Evolutionary conservation across 352 stramenopile genomes (phyloP), one percentile per base, ranked within the genome.

Genomic region (Proteromonas lacertae): DNA sequence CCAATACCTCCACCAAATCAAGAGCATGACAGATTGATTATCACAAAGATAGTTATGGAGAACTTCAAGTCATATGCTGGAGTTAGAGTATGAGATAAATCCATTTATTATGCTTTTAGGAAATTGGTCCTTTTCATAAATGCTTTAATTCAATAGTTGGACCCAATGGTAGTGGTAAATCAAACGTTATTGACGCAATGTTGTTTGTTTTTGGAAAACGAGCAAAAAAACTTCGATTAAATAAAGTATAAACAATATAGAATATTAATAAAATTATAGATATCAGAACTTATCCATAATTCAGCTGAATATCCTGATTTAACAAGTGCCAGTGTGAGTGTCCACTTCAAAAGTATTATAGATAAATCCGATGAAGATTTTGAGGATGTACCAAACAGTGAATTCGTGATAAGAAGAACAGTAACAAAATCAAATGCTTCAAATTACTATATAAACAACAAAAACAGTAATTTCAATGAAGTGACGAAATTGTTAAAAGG

Each of bases 21-120:
- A 62, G 44, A 67, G n/a, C n/a, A n/a, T n/a, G n/a, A n/a, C n/a
- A n/a, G 79, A 1, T 54, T 92, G 5, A 83, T 93, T 66, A 93
- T 93, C 52, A 88, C 68, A 6, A 90, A 89, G 56, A 90, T 94
- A 66, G 69, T 65, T 12, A 52, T 96, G 32, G 75, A 95, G 53
- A 96, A 97, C 52, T 99, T 99, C 57, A 99, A 97, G 57, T 93
- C 73, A 24, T 99, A 97, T 56, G 87, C 79, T 3, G 83, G 83
- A 0, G 57, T 67, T 29, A 67, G n/a, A n/a, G n/a, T n/a, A n/a
- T n/a, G n/a, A n/a, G n/a, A n/a, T n/a, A n/a, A n/a, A n/a, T n/a
- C n/a, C n/a, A n/a, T n/a, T n/a, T n/a, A n/a, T n/a, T n/a, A n/a
- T n/a, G n/a, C n/a, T n/a, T n/a, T n/a, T n/a, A 73, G 18, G 70